A percentile compares a stretch with the other conserved stretches of the same genome.
These are phyloP conservation scores for Xylaria nigripes DNA, from an alignment of 495 filamentous ascomycete genomes.

Conservation along the genomic window DNA sequence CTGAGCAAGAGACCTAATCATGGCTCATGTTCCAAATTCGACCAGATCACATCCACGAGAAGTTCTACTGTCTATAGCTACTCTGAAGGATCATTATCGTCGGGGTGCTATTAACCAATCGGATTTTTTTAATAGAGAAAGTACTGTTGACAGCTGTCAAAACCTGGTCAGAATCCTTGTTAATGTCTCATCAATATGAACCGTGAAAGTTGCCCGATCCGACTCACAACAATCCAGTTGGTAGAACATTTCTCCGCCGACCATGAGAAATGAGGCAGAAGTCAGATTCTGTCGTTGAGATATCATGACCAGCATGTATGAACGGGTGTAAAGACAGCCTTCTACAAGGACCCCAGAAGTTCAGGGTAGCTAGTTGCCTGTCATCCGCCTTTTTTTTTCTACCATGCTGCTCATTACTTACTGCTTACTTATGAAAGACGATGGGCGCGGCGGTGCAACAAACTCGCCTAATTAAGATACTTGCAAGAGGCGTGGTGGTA, in stretches of 20 bases:
- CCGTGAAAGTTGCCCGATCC: no score
- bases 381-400: background rate
- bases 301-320: background rate
- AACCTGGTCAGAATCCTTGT: no score
- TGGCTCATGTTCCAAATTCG: background rate
- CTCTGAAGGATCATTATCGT: background rate
- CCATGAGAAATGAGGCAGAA: background rate
- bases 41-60: background rate
- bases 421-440: background rate
- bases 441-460: constrained; percentile 1
- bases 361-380: background rate
- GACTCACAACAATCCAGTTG: no score
- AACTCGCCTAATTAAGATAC: background rate
- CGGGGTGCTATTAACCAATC: background rate
- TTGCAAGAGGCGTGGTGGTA: background rate
- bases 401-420: background rate
- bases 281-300: background rate
- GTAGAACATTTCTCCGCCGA: no score
- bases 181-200: no score
- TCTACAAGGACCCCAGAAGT: background rate
- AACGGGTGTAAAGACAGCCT: background rate
- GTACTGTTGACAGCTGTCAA: background rate
- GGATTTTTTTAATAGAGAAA: background rate
- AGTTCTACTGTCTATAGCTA: no score
- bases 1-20: background rate